phyloP scores from a whole-genome alignment of 2,329 filamentous ascomycete genomes.

The Mariannaea elegans region DNA sequence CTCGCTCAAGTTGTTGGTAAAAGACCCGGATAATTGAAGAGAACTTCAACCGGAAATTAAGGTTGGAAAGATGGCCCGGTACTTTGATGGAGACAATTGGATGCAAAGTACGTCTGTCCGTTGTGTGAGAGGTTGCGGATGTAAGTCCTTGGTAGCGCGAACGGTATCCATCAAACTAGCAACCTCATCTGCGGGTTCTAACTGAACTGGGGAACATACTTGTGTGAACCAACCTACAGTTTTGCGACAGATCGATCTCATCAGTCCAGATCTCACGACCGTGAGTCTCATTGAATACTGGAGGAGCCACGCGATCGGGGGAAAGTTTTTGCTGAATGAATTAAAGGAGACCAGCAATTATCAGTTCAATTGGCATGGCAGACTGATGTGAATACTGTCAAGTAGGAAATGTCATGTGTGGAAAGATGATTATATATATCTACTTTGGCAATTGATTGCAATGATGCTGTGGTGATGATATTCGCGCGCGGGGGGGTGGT shows the following conservation, averaged over 20 bases:
- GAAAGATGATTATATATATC: too few species aligned
- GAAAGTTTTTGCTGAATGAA: conserved; percentile 38
- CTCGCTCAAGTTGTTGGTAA: conserved; percentile 29
- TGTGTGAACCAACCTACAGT: conserved; percentile 50
- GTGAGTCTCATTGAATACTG: conserved; percentile 44
- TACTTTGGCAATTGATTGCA: too few species aligned
- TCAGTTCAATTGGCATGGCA: conserved; percentile 42
- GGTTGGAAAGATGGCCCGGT: conserved; percentile 38
- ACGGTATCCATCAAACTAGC: background rate
- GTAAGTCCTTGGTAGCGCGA: background rate
- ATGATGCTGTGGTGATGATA: too few species aligned
- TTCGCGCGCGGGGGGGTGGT: too few species aligned
- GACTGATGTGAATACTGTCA: too few species aligned
- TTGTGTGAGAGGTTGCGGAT: conserved; percentile 19
- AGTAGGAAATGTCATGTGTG: too few species aligned
- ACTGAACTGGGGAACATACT: conserved; percentile 41
- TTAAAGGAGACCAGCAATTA: conserved; percentile 38
- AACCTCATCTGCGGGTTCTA: background rate
- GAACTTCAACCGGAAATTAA: conserved; percentile 44
- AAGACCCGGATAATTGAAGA: conserved; percentile 34
- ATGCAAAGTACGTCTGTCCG: conserved; percentile 30
- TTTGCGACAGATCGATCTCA: conserved; percentile 41
- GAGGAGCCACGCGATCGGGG: conserved; percentile 33
- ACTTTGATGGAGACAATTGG: conserved; percentile 20
- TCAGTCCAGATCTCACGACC: conserved; percentile 44